Conservation (phyloP, 2,329 filamentous ascomycete species). For the Plectosphaerella plurivora region DNA sequence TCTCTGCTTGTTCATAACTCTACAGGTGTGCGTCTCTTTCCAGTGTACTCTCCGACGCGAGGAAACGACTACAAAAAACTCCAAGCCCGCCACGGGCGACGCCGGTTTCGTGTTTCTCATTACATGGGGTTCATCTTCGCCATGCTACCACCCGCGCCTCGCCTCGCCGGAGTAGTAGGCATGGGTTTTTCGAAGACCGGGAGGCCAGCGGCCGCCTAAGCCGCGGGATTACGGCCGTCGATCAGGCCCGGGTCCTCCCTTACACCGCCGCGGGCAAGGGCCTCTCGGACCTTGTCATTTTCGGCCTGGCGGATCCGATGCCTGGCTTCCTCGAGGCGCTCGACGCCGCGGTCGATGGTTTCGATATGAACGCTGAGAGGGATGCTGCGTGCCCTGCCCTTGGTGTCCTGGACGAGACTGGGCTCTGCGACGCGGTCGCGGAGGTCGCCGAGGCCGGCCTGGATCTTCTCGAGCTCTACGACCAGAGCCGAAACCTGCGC, state of each 20-base stretch:
- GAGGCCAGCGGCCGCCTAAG: neutral
- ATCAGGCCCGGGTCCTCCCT: conserved; percentile 37
- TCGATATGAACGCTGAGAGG: conserved; percentile 72
- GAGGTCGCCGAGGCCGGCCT: conserved; percentile 65
- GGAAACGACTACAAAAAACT: no score
- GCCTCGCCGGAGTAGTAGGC: neutral
- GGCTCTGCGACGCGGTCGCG: conserved; percentile 66
- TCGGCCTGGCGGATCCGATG: conserved; percentile 55
- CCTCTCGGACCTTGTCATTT: conserved; percentile 51
- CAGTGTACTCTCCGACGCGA: neutral
- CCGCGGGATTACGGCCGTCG: conserved; percentile 20
- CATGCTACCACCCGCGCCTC: no score
- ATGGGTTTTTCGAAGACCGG: neutral
- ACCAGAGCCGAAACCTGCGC: conserved; percentile 66
- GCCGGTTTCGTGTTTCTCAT: no score
- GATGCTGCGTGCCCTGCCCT: conserved; percentile 31
- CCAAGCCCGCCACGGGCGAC: no score
- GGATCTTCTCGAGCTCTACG: conserved; percentile 69
- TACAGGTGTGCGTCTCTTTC: neutral
- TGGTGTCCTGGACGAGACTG: conserved; percentile 48
- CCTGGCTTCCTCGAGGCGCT: conserved; percentile 63
- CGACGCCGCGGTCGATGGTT: conserved; percentile 67
- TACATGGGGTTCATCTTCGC: no score
- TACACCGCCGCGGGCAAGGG: conserved; percentile 39
- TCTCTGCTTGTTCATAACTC: neutral